Percentiles rank a stretch among this genome's conserved stretches.
phyloP scores from a whole-genome alignment of 2,329 filamentous ascomycete species.

The Knoxdaviesia capensis region DNA sequence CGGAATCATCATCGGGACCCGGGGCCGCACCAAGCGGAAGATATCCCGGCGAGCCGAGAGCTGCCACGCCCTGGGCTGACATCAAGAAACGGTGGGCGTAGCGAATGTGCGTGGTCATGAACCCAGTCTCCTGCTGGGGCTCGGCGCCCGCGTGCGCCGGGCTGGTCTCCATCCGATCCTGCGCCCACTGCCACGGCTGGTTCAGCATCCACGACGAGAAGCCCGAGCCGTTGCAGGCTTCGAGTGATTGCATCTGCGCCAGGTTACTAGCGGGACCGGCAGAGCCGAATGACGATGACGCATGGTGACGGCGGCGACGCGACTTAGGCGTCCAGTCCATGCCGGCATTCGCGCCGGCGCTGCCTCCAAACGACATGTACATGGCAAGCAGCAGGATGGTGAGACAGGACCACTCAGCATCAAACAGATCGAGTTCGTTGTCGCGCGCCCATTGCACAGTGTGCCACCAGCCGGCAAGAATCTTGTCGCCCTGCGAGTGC shows the following conservation, averaged over 20 bases:
- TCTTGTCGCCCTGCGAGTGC: conserved; percentile 33
- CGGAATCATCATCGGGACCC: conserved; percentile 4
- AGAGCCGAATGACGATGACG: conserved; percentile 16
- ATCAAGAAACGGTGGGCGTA: conserved; percentile 46
- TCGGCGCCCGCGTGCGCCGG: conserved; percentile 3
- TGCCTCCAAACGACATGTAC: conserved; percentile 30
- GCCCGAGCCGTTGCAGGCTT: conserved; percentile 25
- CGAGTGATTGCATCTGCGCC: conserved; percentile 24
- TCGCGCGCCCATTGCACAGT: conserved; percentile 45
- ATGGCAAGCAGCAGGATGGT: conserved; percentile 43
- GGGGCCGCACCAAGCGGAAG: conserved; percentile 35
- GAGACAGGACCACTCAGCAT: conserved; percentile 51
- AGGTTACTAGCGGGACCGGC: conserved; percentile 21
- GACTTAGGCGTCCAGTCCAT: not conserved
- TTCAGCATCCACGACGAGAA: conserved; percentile 39
- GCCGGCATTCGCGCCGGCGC: conserved; percentile 14
- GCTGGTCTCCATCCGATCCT: conserved; percentile 24
- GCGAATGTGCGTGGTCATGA: conserved; percentile 29
- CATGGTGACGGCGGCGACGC: conserved; percentile 11
- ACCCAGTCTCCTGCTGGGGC: conserved; percentile 12
- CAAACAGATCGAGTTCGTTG: conserved; percentile 22
- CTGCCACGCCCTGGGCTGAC: conserved; percentile 34
- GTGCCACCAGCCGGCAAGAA: conserved; percentile 56
- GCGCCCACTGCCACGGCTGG: conserved; percentile 51
- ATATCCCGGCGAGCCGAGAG: conserved; percentile 34